These are phyloP conservation scores for Erigeron canadensis DNA, from an alignment of 129 eudicot genomes.

Conservation along the genomic window DNA sequence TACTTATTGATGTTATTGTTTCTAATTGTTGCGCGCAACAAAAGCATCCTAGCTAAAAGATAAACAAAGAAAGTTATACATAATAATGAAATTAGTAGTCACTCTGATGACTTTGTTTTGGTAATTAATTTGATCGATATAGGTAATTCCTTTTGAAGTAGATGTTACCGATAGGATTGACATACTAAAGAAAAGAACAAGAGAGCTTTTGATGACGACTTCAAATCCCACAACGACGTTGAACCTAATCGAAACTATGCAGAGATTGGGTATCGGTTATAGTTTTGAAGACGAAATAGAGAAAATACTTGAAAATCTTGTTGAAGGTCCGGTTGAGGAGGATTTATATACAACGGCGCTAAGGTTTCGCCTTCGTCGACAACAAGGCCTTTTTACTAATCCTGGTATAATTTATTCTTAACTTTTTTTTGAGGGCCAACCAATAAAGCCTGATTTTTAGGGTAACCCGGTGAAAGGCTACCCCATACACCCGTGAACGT, in stretches of 20 bases:
- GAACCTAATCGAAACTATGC: slow-evolving; percentile 44
- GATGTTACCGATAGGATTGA: slow-evolving; percentile 25
- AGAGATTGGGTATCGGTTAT: slow-evolving; percentile 52
- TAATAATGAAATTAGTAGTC: too few species aligned
- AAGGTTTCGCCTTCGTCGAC: slow-evolving; percentile 48
- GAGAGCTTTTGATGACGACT: slow-evolving; percentile 19
- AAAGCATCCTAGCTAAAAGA: too few species aligned
- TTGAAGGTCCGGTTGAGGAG: slow-evolving; percentile 10
- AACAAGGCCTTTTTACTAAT: slow-evolving; percentile 36
- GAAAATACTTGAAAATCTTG: slow-evolving; percentile 12
- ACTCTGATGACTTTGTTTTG: too few species aligned
- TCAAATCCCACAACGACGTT: slow-evolving; percentile 29
- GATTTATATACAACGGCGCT: slow-evolving; percentile 38
- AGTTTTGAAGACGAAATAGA: slow-evolving; percentile 42
- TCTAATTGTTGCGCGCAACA: too few species aligned
- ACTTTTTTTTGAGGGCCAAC: too few species aligned
- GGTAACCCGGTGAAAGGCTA: too few species aligned
- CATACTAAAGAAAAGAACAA: slow-evolving; percentile 23
- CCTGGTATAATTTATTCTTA: slow-evolving; percentile 42
- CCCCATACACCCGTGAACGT: too few species aligned
- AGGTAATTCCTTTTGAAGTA: slow-evolving; percentile 25
- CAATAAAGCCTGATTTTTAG: too few species aligned
- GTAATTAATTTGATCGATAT: too few species aligned
- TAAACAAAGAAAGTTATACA: too few species aligned
- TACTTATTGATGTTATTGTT: too few species aligned